A percentile compares a stretch with the other conserved stretches of the same genome.
phyloP scores from a whole-genome alignment of 2,329 filamentous ascomycete species.

The Colletotrichum sansevieriae region DNA sequence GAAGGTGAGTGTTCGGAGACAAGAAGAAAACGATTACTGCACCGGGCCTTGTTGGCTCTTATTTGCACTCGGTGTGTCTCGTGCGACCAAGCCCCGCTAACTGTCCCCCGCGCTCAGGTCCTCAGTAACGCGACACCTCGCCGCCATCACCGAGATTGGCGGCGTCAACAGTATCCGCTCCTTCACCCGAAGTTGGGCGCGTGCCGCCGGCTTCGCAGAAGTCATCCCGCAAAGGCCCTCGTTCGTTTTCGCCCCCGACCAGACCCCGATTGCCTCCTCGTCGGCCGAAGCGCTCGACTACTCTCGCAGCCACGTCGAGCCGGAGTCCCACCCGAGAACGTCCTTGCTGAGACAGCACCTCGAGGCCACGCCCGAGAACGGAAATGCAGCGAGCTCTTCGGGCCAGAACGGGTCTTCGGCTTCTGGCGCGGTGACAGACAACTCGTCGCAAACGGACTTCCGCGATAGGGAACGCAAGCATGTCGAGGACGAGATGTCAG shows the following conservation, averaged over 20 bases:
- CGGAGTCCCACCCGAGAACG: constrained; percentile 50
- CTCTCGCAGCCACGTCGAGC: constrained; percentile 56
- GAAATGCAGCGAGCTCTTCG: constrained; percentile 21
- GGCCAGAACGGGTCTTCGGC: constrained; percentile 37
- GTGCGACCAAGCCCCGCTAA: constrained; percentile 43
- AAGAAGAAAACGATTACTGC: not conserved
- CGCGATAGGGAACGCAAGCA: constrained; percentile 63
- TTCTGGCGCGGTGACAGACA: constrained; percentile 34
- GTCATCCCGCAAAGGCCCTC: constrained; percentile 84
- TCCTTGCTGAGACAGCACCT: constrained; percentile 68
- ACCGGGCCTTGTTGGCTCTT: not conserved
- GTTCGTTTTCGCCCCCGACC: constrained; percentile 75
- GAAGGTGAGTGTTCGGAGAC: constrained; percentile 50
- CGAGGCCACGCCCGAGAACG: constrained; percentile 49
- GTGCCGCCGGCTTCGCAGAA: constrained; percentile 89
- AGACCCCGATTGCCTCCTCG: constrained; percentile 57
- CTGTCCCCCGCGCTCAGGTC: constrained; percentile 56
- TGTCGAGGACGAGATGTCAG: constrained; percentile 58
- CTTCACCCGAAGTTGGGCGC: constrained; percentile 92
- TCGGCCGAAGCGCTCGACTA: constrained; percentile 55
- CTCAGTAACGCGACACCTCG: constrained; percentile 70
- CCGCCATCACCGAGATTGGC: constrained; percentile 77
- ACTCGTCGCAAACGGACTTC: constrained; percentile 46
- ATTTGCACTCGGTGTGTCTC: constrained; percentile 43
- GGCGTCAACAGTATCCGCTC: constrained; percentile 95